Evolutionary conservation across 148 eudicot genomes (phyloP).

Genomic region (Suaeda aralocaspica): DNA sequence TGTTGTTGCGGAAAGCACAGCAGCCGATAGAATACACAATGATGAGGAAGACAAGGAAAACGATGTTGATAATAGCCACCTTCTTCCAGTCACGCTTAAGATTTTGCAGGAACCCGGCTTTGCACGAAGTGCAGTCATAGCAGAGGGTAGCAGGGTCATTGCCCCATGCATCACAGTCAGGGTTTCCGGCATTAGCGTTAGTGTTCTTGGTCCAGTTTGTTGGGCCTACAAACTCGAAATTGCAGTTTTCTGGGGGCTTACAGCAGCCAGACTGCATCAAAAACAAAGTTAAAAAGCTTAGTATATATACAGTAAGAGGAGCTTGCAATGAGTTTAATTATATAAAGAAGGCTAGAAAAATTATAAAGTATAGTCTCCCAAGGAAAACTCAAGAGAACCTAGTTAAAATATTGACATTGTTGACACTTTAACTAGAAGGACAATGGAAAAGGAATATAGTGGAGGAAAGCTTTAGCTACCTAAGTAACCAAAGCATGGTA

Average conservation of each 20-base stretch:
- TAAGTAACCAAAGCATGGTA: too few relatives aligned
- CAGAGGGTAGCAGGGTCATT: constrained; percentile 47
- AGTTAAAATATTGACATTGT: too few relatives aligned
- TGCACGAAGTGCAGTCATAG: constrained; percentile 78
- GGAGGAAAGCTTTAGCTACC: too few relatives aligned
- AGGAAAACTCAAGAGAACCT: too few relatives aligned
- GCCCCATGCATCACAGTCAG: constrained; percentile 66
- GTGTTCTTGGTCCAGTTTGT: constrained; percentile 49
- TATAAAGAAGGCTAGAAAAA: too few relatives aligned
- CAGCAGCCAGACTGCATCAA: constrained; percentile 86
- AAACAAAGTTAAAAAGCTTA: neutral
- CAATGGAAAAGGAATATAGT: too few relatives aligned
- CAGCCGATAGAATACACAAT: constrained; percentile 87
- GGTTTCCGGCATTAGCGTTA: constrained; percentile 20
- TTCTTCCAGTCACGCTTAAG: constrained; percentile 86
- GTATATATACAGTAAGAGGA: too few relatives aligned
- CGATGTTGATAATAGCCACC: constrained; percentile 64
- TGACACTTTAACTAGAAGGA: too few relatives aligned
- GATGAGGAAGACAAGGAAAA: constrained; percentile 66
- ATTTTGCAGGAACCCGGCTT: constrained; percentile 83
- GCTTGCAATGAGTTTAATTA: too few relatives aligned
- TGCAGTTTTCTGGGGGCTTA: constrained; percentile 68
- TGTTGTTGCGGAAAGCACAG: constrained; percentile 89
- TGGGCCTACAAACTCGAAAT: constrained; percentile 50
- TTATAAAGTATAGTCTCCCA: too few relatives aligned